Base-by-base conservation (phyloP, 73 alveolate genomes). In the Paramecium pentaurelia region DNA sequence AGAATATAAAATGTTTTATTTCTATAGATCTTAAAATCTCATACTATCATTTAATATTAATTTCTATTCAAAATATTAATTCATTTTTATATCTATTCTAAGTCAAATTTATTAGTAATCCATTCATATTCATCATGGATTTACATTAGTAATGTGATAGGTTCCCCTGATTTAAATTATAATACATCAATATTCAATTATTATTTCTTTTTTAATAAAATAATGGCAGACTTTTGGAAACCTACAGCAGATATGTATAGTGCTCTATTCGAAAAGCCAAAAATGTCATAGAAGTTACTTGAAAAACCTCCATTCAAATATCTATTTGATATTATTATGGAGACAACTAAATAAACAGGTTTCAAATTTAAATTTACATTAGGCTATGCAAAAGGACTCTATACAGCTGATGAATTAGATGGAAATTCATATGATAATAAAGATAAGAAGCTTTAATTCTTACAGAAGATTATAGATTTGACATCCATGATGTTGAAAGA, bases 301-400 rank as follows among this genome's bases (percentile, higher is more conserved):
- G 40, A 54, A 85, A 96, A 93, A 86, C 99, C 99, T 14, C 98
- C 99, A 58, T 97, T 97, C 83, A 93, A 96, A 64, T 97, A 94
- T 86, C 59, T 97, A 36, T 98, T 92, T 58, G 97, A 95, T 45
- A 93, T 97, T 8, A 86, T 96, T 68, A 93, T 95, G 38, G 98
- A 98, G 16, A 97, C 99, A 1, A 86, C 95, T 96, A 88, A 89
- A 70, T 97, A 97, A 40, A 97, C 99, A 60, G 98, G 99, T 40
- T 97, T 95, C 86, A 32, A 45, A 40, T 80, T 42, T 32, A 80
- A 44, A 45, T 80, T 45, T 80, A 25, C n/a, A 27, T 42, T 42
- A 80, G 91, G 91, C 8, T 80, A 18, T 25, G 98, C 95, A 10
- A 85, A 95, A 45, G 99, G 98, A 34, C 95, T 97, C 14, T 97